These are phyloP conservation scores for Metarhizium album DNA, from an alignment of 2,329 filamentous ascomycete species.

Conservation along the genomic window DNA sequence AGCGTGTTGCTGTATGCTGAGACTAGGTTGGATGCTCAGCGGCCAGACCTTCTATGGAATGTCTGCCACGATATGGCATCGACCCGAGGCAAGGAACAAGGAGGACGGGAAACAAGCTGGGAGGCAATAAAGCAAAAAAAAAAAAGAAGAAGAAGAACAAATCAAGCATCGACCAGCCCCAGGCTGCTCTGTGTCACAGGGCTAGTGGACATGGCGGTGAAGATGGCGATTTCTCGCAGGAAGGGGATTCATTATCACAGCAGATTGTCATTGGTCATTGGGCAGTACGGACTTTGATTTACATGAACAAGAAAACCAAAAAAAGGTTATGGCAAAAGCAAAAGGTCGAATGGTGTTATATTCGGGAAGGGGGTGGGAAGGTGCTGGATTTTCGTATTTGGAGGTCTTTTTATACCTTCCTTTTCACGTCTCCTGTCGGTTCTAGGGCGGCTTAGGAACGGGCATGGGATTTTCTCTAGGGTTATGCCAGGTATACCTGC, in stretches of 20 bases:
- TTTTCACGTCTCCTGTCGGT: slow-evolving; percentile 1
- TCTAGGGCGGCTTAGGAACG: slow-evolving; percentile 1
- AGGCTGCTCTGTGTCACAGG: neutral
- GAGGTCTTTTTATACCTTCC: slow-evolving; percentile 2
- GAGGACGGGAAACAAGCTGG: neutral
- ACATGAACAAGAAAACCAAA: neutral
- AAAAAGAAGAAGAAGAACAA: too few species aligned
- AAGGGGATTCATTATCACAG: neutral
- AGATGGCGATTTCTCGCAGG: neutral
- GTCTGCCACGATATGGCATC: slow-evolving; percentile 4
- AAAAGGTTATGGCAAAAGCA: neutral
- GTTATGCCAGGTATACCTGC: neutral
- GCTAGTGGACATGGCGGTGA: neutral
- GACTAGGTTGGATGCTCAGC: neutral
- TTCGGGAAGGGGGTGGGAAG: too few species aligned
- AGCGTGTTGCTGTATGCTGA: slow-evolving; percentile 10
- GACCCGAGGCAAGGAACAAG: neutral
- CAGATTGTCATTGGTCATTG: slow-evolving; percentile 1
- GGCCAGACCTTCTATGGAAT: neutral
- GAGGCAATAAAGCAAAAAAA: neutral
- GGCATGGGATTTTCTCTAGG: neutral
- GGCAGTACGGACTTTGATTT: neutral
- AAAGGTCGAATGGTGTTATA: neutral
- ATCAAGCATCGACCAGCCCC: neutral
- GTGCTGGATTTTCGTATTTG: neutral